phyloP scores from a whole-genome alignment of 1,139 yeast genomes.

The Spathaspora jeffriesii region DNA sequence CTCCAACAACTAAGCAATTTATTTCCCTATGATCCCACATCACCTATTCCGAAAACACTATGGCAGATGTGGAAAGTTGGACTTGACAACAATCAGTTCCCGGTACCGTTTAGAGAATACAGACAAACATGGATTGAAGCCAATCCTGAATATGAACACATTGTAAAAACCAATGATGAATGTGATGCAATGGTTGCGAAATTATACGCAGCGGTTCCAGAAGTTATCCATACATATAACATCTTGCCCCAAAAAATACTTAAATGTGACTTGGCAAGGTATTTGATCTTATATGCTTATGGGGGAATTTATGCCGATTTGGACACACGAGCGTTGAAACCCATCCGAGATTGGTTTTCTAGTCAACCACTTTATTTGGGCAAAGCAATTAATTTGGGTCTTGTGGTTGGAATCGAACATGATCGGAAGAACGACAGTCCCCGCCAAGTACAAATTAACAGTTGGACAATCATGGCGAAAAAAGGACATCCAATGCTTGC shows the following conservation, averaged over 20 bases:
- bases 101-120: constrained; percentile 40
- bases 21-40: constrained; percentile 68
- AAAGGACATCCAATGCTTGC: constrained; percentile 92
- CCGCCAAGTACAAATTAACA: constrained; percentile 72
- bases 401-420: constrained; percentile 87
- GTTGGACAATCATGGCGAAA: constrained; percentile 77
- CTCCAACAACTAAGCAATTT: constrained; percentile 61
- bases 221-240: constrained; percentile 74
- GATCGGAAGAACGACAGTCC: constrained; percentile 72
- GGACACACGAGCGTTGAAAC: constrained; percentile 61
- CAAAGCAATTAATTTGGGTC: constrained; percentile 54
- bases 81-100: constrained; percentile 51
- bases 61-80: constrained; percentile 98
- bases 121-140: constrained; percentile 59
- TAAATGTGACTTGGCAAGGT: constrained; percentile 90
- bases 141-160: constrained; percentile 69
- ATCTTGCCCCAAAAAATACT: constrained; percentile 77
- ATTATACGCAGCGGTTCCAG: constrained; percentile 70
- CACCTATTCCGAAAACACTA: constrained; percentile 67
- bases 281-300: constrained; percentile 78
- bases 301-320: constrained; percentile 95
- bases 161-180: constrained; percentile 70
- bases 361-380: constrained; percentile 24
- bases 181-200: constrained; percentile 65
- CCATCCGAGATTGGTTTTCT: constrained; percentile 42